phyloP scores from a whole-genome alignment of 1,139 yeast species.

The Pichia sp. region DNA sequence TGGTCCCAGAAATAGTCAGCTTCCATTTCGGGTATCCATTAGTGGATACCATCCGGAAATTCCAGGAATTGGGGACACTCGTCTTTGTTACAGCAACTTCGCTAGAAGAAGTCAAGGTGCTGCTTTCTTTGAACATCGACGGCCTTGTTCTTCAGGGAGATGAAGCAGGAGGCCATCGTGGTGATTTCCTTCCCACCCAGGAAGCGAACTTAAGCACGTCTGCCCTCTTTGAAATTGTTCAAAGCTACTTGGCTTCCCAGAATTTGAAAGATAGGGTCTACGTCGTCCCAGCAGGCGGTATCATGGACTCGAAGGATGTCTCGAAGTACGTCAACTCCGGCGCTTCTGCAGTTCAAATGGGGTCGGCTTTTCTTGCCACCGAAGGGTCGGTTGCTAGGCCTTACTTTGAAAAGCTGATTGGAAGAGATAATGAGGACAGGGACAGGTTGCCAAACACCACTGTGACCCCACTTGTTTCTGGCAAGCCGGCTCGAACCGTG shows the following conservation, averaged over 20 bases:
- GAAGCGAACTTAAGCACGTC: not conserved
- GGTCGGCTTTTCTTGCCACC: not conserved
- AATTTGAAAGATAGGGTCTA: not conserved
- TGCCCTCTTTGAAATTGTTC: not conserved
- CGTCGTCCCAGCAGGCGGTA: constrained; percentile 2
- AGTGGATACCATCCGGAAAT: not conserved
- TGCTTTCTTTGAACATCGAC: not conserved
- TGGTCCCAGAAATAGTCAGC: not conserved
- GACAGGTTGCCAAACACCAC: not conserved
- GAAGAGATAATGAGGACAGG: not conserved
- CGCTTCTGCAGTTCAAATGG: not conserved
- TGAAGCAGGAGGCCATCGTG: constrained; percentile 2
- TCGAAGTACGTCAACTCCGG: not conserved
- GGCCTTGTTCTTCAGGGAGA: not conserved
- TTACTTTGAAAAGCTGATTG: not conserved
- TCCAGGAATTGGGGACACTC: not conserved
- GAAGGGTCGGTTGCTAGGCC: not conserved
- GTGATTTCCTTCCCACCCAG: not conserved
- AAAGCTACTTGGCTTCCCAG: not conserved
- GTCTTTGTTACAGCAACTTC: not conserved
- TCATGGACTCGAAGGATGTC: not conserved
- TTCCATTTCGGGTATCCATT: not conserved
- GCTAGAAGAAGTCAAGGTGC: not conserved
- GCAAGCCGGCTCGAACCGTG: not conserved
- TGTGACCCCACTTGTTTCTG: not conserved